Percentiles rank a stretch among this genome's conserved stretches.
These are phyloP conservation scores for Cryptococcus sp. DNA, from an alignment of 1,284 basidiomycete genomes.

Conservation along the genomic window DNA sequence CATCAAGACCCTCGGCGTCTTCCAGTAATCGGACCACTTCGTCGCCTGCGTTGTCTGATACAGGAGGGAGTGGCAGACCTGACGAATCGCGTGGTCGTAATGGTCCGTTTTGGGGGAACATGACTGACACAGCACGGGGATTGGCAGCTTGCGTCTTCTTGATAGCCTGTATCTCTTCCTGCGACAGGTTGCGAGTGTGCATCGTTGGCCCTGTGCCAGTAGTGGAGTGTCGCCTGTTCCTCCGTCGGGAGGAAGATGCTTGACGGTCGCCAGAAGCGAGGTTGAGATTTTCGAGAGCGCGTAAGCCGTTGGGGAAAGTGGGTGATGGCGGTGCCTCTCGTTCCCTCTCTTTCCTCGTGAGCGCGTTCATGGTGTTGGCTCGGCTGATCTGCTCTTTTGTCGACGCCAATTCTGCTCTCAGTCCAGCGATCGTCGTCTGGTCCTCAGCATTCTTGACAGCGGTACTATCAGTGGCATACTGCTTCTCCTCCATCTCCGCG, in stretches of 20 bases:
- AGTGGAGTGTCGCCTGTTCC: slow-evolving; percentile 55
- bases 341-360: slow-evolving; percentile 61
- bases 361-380: slow-evolving; percentile 80
- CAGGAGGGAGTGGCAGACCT: slow-evolving; percentile 65
- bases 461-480: slow-evolving; percentile 59
- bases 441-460: slow-evolving; percentile 70
- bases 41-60: slow-evolving; percentile 83
- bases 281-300: slow-evolving; percentile 36
- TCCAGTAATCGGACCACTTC: slow-evolving; percentile 94
- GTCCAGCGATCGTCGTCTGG: slow-evolving; percentile 76
- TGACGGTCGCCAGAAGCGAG: slow-evolving; percentile 57
- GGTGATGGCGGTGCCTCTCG: slow-evolving; percentile 70
- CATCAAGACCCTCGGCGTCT: slow-evolving; percentile 86
- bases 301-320: slow-evolving; percentile 55
- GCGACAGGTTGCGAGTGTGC: slow-evolving; percentile 67
- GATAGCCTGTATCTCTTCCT: slow-evolving; percentile 73
- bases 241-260: slow-evolving; percentile 66
- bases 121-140: slow-evolving; percentile 90
- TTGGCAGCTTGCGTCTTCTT: slow-evolving; percentile 68
- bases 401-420: slow-evolving; percentile 88
- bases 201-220: slow-evolving; percentile 43
- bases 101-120: slow-evolving; percentile 71
- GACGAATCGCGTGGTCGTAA: slow-evolving; percentile 63
- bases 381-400: slow-evolving; percentile 95
- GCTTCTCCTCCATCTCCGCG: slow-evolving; percentile 75